Conservation (phyloP, 495 filamentous ascomycete species). For the Aspergillus conjunctus region DNA sequence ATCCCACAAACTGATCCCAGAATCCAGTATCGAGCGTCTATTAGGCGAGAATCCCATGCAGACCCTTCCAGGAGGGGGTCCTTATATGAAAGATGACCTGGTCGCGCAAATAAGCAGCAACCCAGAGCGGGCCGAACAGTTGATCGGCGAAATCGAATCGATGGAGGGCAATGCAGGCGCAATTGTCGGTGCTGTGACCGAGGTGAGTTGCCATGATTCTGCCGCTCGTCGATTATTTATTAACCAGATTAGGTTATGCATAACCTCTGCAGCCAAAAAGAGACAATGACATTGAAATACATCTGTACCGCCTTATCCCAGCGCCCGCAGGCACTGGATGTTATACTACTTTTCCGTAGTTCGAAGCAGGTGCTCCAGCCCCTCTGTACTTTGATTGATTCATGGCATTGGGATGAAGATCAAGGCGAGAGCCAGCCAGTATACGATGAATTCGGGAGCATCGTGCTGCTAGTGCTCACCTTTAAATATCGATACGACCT, state of each 20-base stretch:
- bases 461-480: constrained; percentile 78
- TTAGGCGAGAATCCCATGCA: constrained; percentile 86
- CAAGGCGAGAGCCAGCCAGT: constrained; percentile 93
- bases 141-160: constrained; percentile 81
- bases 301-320: constrained; percentile 79
- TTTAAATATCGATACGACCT: constrained; percentile 85
- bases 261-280: constrained; percentile 75
- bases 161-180: constrained; percentile 95
- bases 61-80: constrained; percentile 71
- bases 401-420: constrained; percentile 92
- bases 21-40: constrained; percentile 74
- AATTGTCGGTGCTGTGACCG: constrained; percentile 77
- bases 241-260: constrained; percentile 64
- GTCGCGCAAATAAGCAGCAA: constrained; percentile 73
- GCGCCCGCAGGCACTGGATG: constrained; percentile 77
- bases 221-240: constrained; percentile 2
- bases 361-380: constrained; percentile 76
- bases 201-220: constrained; percentile 52
- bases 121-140: constrained; percentile 67
- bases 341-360: constrained; percentile 82
- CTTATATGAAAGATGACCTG: constrained; percentile 75
- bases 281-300: constrained; percentile 86
- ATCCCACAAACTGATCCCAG: constrained; percentile 78
- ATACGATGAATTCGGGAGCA: constrained; percentile 93
- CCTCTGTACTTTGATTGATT: constrained; percentile 80